Base-by-base conservation (phyloP, 805 yeast species). In the Spathaspora gorwiae region DNA sequence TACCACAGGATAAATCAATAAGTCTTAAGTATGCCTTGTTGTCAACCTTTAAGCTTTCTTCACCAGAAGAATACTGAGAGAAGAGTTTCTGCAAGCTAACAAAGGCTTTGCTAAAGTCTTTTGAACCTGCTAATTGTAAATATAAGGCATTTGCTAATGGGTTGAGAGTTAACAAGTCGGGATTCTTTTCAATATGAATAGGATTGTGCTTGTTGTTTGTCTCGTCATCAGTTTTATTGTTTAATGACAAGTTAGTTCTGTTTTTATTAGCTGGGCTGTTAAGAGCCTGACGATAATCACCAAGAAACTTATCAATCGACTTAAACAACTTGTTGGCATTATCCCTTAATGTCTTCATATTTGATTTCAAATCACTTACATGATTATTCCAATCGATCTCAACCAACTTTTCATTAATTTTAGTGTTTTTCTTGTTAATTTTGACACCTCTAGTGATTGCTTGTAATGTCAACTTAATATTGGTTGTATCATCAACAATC, bases 81-180 rank as follows among this genome's bases (percentile, higher is more conserved):
- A 56, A 61, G 31, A 73, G 49, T 26, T 65, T 65, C 43, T 68
- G 72, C 40, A 74, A 57, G 37, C 70, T 66, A 3, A 55, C 47
- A 58, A 76, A 75, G 0, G 81, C 76, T 35, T 64, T 65, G 14
- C 66, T 62, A 47, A 76, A 77, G 43, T 72, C 78, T 33, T 65
- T 69, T 35, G 75, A 70, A 1, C 73, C 74, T 2, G 72, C 71
- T 43, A 83, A 65, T 55, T 81, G 87, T 39, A 78, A 57, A 50
- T 71, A 76, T n/a, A 83, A 62, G 0, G 82, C 73, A 49, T 76
- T 76, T 0, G 86, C 79, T 43, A 83, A 60, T 0, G 90, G 90
- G 9, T 83, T 73, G 15, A 83, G 61, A 2, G 78, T 66, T 19
- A 80, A 56, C 11, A 82, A 62, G 45, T 67, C 64, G 24, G 37